Evolutionary conservation across 2,329 filamentous ascomycete species (phyloP), one percentile per base, ranked within the genome.

Genomic region (Clonostachys rosea): DNA sequence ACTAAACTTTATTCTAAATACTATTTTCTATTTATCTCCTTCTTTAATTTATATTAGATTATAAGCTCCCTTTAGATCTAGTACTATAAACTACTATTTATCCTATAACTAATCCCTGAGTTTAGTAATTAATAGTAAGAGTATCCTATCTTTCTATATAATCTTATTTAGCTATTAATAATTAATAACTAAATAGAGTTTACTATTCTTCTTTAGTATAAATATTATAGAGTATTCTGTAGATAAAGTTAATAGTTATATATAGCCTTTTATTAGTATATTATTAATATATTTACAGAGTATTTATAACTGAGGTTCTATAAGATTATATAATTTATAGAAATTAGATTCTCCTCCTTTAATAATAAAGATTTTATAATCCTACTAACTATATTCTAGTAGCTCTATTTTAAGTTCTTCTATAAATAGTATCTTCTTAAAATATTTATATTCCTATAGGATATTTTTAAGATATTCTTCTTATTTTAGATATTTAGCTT

Each of bases 21-120:
- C 55, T 16, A 52, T 68, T 48, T 62, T 66, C 55, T 51, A 66
- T 49, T 67, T 52, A 35, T 69, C 46, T 6, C 2, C 3, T 39
- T 39, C 3, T 20, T 50, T 53, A 17, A 70, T 67, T 10, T 52
- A 33, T 2, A 69, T 59, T 2, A 54, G 39, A 40, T 70, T 57
- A 52, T 64, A 70, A 5, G 40, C 47, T 48, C 42, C 20, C 33
- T 54, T 52, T 13, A 59, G 42, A 34, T 59, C 17, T 5, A 59
- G n/a, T 12, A n/a, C 16, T 8, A 39, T 54, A 49, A 54, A 56
- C 2, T 36, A 33, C 13, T 49, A 45, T 16, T 45, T 52, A 10
- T 47, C 43, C 24, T 44, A 43, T 3, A 63, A 42, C 6, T 40
- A 13, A 41, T 63, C 46, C 16, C 54, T 49, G 30, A 56, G 46